phyloP scores from a whole-genome alignment of 352 stramenopile species.

The Globisporangium ultimum region DNA sequence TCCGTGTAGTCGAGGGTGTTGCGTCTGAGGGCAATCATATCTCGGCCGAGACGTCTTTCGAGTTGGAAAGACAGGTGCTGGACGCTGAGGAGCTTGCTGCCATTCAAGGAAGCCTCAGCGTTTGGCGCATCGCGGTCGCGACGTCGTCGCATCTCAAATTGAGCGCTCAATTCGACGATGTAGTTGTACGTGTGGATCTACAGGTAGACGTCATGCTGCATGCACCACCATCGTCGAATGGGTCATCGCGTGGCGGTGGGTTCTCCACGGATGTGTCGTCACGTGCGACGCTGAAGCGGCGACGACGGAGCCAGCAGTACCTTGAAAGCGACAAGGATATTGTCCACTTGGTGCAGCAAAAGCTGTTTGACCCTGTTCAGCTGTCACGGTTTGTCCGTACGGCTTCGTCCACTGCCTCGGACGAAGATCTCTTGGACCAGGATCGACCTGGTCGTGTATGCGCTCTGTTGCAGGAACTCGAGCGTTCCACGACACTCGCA shows the following conservation, averaged over 20 bases:
- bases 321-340: constrained; percentile 39
- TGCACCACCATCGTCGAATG: neutral
- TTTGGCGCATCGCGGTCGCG: constrained; percentile 48
- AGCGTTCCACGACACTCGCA: constrained; percentile 44
- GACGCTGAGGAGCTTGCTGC: constrained; percentile 44
- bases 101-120: constrained; percentile 47
- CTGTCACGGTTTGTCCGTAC: constrained; percentile 22
- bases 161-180: constrained; percentile 43
- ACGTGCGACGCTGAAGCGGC: constrained; percentile 20
- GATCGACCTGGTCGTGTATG: constrained; percentile 24
- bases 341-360: constrained; percentile 41
- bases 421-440: constrained; percentile 20
- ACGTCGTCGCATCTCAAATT: constrained; percentile 43
- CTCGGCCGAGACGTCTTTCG: constrained; percentile 16
- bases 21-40: constrained; percentile 17
- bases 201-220: constrained; percentile 30
- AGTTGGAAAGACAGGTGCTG: constrained; percentile 50
- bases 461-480: constrained; percentile 42
- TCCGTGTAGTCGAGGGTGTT: constrained; percentile 52
- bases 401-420: constrained; percentile 5
- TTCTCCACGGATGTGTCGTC: constrained; percentile 24
- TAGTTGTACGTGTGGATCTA: constrained; percentile 42
- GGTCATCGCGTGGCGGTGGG: neutral
- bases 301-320: constrained; percentile 23
- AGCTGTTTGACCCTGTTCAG: constrained; percentile 42